phyloP scores from a whole-genome alignment of 768 basidiomycete species.

The Rhodocollybia butyracea region DNA sequence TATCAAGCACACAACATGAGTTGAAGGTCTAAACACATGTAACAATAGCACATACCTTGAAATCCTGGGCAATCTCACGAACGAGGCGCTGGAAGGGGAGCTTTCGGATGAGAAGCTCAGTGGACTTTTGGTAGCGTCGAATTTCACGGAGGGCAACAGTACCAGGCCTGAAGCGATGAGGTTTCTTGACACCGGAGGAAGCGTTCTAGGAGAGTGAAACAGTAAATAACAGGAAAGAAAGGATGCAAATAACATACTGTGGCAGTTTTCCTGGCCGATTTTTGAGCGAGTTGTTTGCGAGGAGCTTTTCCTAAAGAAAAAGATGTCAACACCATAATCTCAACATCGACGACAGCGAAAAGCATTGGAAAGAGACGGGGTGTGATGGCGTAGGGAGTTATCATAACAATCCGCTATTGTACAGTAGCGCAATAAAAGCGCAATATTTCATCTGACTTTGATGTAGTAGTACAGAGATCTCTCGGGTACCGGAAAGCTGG shows the following conservation, averaged over 20 bases:
- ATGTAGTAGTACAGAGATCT: no score
- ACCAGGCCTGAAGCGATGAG: slow-evolving; percentile 78
- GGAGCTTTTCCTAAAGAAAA: slow-evolving; percentile 57
- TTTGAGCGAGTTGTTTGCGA: slow-evolving; percentile 59
- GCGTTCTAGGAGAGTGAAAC: slow-evolving; percentile 31
- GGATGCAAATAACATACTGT: slow-evolving; percentile 27
- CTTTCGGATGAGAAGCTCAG: slow-evolving; percentile 62
- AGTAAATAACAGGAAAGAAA: neutral
- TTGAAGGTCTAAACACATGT: neutral
- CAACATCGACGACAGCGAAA: neutral
- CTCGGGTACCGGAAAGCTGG: no score
- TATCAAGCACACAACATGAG: slow-evolving; percentile 15
- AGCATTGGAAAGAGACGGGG: no score
- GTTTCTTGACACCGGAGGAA: slow-evolving; percentile 75
- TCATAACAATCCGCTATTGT: no score
- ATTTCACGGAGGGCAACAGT: slow-evolving; percentile 79
- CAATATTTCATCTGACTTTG: no score
- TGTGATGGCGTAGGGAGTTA: no score
- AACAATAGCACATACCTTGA: slow-evolving; percentile 47
- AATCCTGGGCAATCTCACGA: slow-evolving; percentile 80
- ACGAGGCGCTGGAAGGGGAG: slow-evolving; percentile 72
- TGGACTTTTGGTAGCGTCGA: slow-evolving; percentile 61
- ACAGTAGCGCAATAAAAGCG: no score
- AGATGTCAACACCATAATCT: no score
- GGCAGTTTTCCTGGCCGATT: slow-evolving; percentile 58